Evolutionary conservation across 768 basidiomycete genomes (phyloP).

Genomic region (Amanita fuliginea): DNA sequence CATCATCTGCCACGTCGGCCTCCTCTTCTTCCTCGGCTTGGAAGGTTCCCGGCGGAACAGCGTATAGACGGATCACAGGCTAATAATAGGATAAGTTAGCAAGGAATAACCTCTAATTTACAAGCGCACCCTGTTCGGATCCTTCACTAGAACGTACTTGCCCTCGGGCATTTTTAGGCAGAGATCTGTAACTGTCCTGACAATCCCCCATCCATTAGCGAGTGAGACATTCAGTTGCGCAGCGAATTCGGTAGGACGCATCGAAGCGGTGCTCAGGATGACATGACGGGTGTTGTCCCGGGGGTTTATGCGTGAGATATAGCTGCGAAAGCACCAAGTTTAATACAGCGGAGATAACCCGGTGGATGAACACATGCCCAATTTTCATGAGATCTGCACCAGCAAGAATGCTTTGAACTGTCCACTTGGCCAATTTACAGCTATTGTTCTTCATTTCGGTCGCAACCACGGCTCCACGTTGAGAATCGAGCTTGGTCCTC

Average conservation of each 20-base stretch:
- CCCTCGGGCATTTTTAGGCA: conserved; percentile 97
- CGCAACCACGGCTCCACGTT: conserved; percentile 94
- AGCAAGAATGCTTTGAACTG: conserved; percentile 88
- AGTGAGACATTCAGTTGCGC: conserved; percentile 91
- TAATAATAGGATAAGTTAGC: conserved; percentile 22
- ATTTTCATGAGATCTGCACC: conserved; percentile 97
- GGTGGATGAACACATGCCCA: conserved; percentile 44
- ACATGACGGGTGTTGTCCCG: conserved; percentile 94
- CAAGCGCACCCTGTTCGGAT: conserved; percentile 83
- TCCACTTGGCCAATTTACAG: conserved; percentile 95
- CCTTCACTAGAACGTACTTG: conserved; percentile 94
- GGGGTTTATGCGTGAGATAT: conserved; percentile 89
- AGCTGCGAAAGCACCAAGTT: conserved; percentile 35
- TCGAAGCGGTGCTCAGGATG: conserved; percentile 88
- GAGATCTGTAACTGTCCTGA: conserved; percentile 87
- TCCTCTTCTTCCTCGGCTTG: conserved; percentile 75
- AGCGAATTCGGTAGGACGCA: conserved; percentile 93
- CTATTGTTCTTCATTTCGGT: conserved; percentile 99
- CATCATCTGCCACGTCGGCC: conserved; percentile 26
- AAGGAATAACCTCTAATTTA: conserved; percentile 2
- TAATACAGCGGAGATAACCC: not conserved
- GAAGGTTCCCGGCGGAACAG: conserved; percentile 84
- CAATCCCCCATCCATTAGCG: conserved; percentile 97
- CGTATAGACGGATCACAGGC: conserved; percentile 91
- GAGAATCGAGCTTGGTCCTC: conserved; percentile 93